Evolutionary conservation across 768 basidiomycete species (phyloP), one percentile per base, ranked within the genome.

Genomic region (Russula lepida): DNA sequence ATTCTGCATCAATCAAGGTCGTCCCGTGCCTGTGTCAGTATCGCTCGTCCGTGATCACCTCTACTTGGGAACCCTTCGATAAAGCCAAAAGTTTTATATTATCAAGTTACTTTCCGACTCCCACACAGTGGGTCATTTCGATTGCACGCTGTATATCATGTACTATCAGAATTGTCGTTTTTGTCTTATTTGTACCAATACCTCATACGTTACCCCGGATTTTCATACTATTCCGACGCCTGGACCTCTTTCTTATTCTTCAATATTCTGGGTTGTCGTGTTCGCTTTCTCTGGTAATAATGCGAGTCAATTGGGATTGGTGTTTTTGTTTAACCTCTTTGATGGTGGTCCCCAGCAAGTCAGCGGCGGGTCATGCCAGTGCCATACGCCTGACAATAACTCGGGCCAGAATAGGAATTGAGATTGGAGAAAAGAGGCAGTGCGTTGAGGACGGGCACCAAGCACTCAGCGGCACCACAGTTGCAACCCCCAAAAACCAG

Each of bases 201-300:
- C 62, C 52, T 39, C 61, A 44, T 63, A 63, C 62, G 57, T 63
- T 63, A 63, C 62, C 62, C 57, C 19, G 57, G 62, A 62, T 58
- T 43, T 58, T 63, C 57, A 58, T 58, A 54, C 62, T 63, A 63
- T 63, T 39, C 28, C 33, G 28, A 37, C 44, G 19, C 32, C 50
- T 39, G 50, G 60, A 47, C 50, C 41, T 7, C 27, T 35, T 44
- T 47, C 41, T 32, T 23, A 50, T 56, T 9, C 33, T 30, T 43
- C 33, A 15, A 32, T 44, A 33, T 33, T 23, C 27, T 44, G 44
- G 32, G 60, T 37, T 28, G 54, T 39, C 32, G 56, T 44, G 7
- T 54, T 50, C 48, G 30, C 30, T 61, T 50, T 25, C 37, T 41
- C 49, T 56, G 60, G 60, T 51, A 62, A 57, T 57, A 62, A 57